Conservation (phyloP, 176 grass and related monocot species). For the Paspalum notatum region DNA sequence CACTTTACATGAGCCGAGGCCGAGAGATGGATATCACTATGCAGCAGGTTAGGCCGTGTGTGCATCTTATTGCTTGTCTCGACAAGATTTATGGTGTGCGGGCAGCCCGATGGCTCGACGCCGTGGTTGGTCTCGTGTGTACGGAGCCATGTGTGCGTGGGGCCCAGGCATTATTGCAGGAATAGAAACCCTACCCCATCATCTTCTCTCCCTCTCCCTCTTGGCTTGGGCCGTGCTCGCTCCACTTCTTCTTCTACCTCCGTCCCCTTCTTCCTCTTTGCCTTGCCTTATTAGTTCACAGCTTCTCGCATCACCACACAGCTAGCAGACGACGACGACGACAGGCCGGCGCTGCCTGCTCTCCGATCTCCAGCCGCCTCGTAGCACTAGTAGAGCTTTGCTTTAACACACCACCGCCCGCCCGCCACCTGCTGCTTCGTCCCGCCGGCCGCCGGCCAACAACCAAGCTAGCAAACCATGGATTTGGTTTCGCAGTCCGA, state of each 20-base stretch:
- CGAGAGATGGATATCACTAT: background rate
- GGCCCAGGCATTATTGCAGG: slow-evolving; percentile 71
- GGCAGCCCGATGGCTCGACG: background rate
- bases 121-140: slow-evolving; percentile 52
- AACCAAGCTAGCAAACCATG: slow-evolving; percentile 49
- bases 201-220: slow-evolving; percentile 41
- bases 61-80: slow-evolving; percentile 19
- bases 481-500: slow-evolving; percentile 78
- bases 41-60: slow-evolving; percentile 3
- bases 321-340: background rate
- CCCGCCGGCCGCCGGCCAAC: background rate
- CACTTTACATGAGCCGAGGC: background rate
- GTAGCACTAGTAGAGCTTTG: background rate
- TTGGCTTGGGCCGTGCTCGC: background rate
- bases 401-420: background rate
- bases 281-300: background rate
- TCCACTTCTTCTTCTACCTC: slow-evolving; percentile 32
- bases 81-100: slow-evolving; percentile 37
- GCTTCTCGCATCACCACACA: slow-evolving; percentile 6
- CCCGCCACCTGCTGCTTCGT: background rate
- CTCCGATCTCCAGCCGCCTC: background rate
- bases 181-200: slow-evolving; percentile 82
- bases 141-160: slow-evolving; percentile 50
- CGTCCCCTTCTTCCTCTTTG: slow-evolving; percentile 1
- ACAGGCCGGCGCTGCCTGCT: background rate